Evolutionary conservation across 331 rosid genomes (phyloP).

Genomic region (Phaseolus coccineus): DNA sequence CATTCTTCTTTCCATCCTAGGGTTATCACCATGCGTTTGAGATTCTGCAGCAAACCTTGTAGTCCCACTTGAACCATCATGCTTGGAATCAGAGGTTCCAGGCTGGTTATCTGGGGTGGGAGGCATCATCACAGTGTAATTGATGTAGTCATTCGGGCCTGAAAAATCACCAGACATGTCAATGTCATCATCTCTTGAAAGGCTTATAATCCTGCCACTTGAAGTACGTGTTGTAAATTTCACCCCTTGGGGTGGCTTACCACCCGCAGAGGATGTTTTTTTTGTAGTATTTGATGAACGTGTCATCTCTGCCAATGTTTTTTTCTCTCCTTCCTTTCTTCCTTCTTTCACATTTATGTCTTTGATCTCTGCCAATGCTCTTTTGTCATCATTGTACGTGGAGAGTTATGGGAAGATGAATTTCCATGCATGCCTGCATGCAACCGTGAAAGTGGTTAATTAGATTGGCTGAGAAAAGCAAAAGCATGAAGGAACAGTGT

Average conservation of each 20-base stretch:
- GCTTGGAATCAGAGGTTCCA: slow-evolving; percentile 24
- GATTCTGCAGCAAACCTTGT: slow-evolving; percentile 36
- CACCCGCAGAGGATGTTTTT: not conserved
- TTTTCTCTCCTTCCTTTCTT: not conserved
- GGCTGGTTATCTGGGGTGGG: slow-evolving; percentile 30
- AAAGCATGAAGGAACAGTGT: not conserved
- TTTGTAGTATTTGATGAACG: not conserved
- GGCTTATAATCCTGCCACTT: not conserved
- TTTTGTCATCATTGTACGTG: not conserved
- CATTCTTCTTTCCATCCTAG: not conserved
- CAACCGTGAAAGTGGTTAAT: slow-evolving; percentile 1
- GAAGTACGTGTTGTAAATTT: not conserved
- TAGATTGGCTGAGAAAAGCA: not conserved
- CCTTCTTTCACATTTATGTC: not conserved
- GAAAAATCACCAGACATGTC: not conserved
- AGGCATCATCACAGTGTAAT: slow-evolving; percentile 33
- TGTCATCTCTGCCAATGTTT: not conserved
- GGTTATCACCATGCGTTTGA: not conserved
- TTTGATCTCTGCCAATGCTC: not conserved
- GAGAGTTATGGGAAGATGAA: not conserved
- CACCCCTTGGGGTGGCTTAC: not conserved
- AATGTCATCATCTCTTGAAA: slow-evolving; percentile 1
- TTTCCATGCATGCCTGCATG: not conserved
- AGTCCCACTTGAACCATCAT: not conserved
- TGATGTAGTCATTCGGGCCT: not conserved